phyloP scores from a whole-genome alignment of 805 yeast genomes.

The Metschnikowia koreensis region DNA sequence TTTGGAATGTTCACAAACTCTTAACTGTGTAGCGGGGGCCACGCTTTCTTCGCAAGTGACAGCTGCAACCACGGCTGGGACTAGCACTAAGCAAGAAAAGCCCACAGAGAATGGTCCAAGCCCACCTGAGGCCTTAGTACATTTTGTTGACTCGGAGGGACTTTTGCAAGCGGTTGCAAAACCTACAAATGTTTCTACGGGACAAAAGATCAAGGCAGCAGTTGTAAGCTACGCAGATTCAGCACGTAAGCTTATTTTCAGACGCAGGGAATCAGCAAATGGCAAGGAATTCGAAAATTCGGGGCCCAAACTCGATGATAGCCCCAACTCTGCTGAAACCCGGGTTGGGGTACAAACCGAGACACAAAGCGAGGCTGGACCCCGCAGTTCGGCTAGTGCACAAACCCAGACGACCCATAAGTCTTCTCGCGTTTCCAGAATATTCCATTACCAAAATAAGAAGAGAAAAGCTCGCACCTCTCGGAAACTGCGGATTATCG shows the following conservation, averaged over 20 bases:
- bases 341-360: not conserved
- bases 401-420: not conserved
- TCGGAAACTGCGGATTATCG: not conserved
- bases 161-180: not conserved
- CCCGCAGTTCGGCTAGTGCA: not conserved
- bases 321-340: not conserved
- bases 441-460: not conserved
- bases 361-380: not conserved
- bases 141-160: not conserved
- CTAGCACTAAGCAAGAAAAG: not conserved
- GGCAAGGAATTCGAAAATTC: not conserved
- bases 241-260: not conserved
- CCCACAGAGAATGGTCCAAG: not conserved
- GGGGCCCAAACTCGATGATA: not conserved
- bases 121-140: not conserved
- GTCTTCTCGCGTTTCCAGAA: not conserved
- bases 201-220: not conserved
- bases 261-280: not conserved
- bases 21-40: not conserved
- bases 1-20: not conserved
- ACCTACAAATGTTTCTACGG: not conserved
- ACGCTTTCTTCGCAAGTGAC: not conserved
- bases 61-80: not conserved
- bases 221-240: not conserved
- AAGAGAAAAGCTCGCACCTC: not conserved